Evolutionary conservation across 306 rosid species (phyloP), one percentile per base, ranked within the genome.

Genomic region (Notholithocarpus densiflorus): DNA sequence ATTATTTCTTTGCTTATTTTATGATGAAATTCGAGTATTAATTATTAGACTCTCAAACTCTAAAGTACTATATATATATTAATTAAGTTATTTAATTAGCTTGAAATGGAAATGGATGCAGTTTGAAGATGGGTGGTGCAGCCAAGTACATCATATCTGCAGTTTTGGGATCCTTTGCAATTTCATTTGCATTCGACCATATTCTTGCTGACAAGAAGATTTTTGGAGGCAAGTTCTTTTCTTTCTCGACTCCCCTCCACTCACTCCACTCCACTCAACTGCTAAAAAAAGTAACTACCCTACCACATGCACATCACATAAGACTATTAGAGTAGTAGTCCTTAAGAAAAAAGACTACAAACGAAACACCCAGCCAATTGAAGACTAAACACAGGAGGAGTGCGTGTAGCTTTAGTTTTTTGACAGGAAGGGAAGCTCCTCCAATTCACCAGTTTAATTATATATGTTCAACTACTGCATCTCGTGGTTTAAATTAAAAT

Each of bases 151-250:
- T 90, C 69, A 0, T 87, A 66, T 4, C 86, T 82, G 87, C 96
- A 62, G 0, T 82, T 1, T 1, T 77, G 72, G 97, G 88, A 82
- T 52, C 97, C 18, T 75, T 77, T 86, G 98, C 86, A 19, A 0
- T 89, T 76, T 91, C 93, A 24, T 92, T 85, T 84, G 9, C 51
- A 9, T 80, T 52, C 78, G 97, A 94, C 75, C 0, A 60, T 77
- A 1, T 26, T 40, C 1, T 90, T 79, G 71, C 97, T 54, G 98
- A 94, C 72, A 84, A 56, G 60, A 94, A 94, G 86, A 70, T 92
- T 56, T 94, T 92, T 81, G 97, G 96, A 87, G 98, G 96, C 78
- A 65, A 79, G 81, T 78, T 57, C 34, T 79, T 64, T 24, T 71
- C 54, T 37, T 37, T 37, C 37, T 2, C 71, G 24, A 18, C 71